Conservation (phyloP, 768 basidiomycete genomes). For the Russula sp. region DNA sequence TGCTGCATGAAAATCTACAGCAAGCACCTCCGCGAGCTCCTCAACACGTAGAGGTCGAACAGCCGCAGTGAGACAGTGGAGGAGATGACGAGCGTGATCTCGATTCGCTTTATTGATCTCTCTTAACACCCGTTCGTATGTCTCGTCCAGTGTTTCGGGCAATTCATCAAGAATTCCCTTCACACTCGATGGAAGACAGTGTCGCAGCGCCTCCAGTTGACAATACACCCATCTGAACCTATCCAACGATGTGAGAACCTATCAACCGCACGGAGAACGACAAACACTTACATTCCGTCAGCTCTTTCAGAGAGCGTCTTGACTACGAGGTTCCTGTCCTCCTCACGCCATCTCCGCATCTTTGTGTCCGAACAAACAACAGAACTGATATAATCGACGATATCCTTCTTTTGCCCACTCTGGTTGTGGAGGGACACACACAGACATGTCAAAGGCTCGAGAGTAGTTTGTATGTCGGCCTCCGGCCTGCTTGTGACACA, state of each 20-base stretch:
- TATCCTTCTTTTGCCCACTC: neutral
- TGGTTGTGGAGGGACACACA: neutral
- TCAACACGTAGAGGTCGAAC: neutral
- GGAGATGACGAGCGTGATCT: neutral
- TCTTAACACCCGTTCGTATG: neutral
- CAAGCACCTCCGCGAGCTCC: neutral
- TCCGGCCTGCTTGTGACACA: neutral
- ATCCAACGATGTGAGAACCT: neutral
- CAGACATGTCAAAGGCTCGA: neutral
- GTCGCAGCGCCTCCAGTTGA: neutral
- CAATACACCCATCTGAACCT: neutral
- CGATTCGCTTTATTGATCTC: neutral
- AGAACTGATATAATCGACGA: neutral
- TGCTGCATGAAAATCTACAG: too few relatives aligned
- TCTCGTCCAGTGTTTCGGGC: neutral
- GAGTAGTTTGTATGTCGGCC: neutral
- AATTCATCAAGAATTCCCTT: neutral
- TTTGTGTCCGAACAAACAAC: neutral
- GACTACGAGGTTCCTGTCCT: neutral
- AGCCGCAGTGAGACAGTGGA: neutral
- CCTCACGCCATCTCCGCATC: neutral
- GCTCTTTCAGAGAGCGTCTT: neutral
- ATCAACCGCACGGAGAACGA: neutral
- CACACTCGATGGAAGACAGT: neutral
- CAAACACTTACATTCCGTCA: neutral